These are phyloP conservation scores for Pythium plurisporium DNA, from an alignment of 352 stramenopile species.

Conservation along the genomic window DNA sequence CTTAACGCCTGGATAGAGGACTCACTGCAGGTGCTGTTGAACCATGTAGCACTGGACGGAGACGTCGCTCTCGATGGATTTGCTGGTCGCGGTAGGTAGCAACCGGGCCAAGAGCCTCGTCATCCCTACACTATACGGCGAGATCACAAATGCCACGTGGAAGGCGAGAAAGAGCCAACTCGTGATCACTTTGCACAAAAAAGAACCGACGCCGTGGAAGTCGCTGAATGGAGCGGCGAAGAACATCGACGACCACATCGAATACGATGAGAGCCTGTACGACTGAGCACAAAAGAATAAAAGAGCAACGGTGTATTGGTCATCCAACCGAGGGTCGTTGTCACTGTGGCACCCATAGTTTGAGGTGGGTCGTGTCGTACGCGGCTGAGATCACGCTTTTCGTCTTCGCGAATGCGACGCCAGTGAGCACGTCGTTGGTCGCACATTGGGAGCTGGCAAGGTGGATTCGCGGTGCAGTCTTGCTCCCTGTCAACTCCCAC, in stretches of 20 bases:
- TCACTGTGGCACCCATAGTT: constrained; percentile 57
- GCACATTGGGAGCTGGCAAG: constrained; percentile 59
- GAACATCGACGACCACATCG: constrained; percentile 79
- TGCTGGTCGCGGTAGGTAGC: constrained; percentile 37
- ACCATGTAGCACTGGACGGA: constrained; percentile 65
- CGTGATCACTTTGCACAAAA: constrained; percentile 68
- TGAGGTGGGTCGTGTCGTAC: constrained; percentile 69
- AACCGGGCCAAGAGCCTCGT: constrained; percentile 57
- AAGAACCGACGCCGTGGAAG: constrained; percentile 48
- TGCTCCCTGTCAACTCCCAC: constrained; percentile 45
- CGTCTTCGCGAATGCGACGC: constrained; percentile 42
- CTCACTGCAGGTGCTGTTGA: no score
- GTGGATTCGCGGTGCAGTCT: constrained; percentile 26
- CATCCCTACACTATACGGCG: constrained; percentile 63
- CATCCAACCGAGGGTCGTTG: not conserved
- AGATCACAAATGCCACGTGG: constrained; percentile 67
- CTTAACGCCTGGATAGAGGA: no score
- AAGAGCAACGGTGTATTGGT: not conserved
- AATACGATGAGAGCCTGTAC: constrained; percentile 81
- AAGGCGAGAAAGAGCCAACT: constrained; percentile 53
- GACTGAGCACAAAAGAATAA: constrained; percentile 31
- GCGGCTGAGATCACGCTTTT: constrained; percentile 51
- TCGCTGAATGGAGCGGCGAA: constrained; percentile 81
- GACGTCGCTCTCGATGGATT: constrained; percentile 69
- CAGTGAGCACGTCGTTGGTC: constrained; percentile 58